phyloP scores from a whole-genome alignment of 495 filamentous ascomycete genomes.

The Talaromyces stipitatus region DNA sequence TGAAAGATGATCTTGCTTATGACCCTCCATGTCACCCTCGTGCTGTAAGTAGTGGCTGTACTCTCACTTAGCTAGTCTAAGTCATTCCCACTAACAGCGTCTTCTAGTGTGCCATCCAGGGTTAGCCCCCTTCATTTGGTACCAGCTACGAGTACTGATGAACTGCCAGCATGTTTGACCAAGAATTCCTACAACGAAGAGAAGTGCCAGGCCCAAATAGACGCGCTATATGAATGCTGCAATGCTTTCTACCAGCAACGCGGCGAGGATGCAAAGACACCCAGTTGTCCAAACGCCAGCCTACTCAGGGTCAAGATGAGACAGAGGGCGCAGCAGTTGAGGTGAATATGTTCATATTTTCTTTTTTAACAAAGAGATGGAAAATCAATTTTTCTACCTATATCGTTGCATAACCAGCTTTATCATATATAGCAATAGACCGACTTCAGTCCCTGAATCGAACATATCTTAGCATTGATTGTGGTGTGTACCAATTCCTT shows the following conservation, averaged over 20 bases:
- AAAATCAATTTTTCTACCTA: constrained; percentile 9
- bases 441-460: background rate
- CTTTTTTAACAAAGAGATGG: background rate
- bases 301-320: constrained; percentile 81
- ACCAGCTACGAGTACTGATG: background rate
- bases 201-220: constrained; percentile 71
- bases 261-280: constrained; percentile 67
- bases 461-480: too few relatives aligned
- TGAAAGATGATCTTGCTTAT: constrained; percentile 62
- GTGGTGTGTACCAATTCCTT: constrained; percentile 41
- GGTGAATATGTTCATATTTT: constrained; percentile 2
- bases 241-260: constrained; percentile 75
- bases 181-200: constrained; percentile 84
- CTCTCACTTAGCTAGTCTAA: background rate
- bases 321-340: constrained; percentile 52
- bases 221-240: constrained; percentile 95
- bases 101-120: constrained; percentile 80
- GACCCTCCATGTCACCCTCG: constrained; percentile 83
- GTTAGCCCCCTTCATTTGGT: constrained; percentile 32
- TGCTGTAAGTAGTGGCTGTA: constrained; percentile 57
- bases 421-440: background rate
- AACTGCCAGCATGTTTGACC: constrained; percentile 56
- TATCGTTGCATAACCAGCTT: constrained; percentile 2
- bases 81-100: background rate
- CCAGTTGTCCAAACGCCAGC: constrained; percentile 78